These are phyloP conservation scores for Phytophthora niederhauseri DNA, from an alignment of 352 stramenopile genomes.

Conservation along the genomic window DNA sequence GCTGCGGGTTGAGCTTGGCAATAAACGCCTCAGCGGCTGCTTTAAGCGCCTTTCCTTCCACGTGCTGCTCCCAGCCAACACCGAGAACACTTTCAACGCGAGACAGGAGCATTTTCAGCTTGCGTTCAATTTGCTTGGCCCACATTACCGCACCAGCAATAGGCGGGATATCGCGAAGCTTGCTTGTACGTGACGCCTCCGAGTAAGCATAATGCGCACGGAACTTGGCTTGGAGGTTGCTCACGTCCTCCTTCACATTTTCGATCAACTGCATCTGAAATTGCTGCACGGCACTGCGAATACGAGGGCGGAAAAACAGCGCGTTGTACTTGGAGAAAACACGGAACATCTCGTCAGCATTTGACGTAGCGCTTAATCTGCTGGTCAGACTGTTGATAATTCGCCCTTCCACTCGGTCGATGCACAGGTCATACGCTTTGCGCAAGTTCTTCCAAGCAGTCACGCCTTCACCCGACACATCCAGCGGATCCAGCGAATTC, in stretches of 20 bases:
- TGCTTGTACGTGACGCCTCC: slow-evolving; percentile 93
- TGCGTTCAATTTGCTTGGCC: slow-evolving; percentile 99
- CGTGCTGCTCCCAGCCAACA: slow-evolving; percentile 96
- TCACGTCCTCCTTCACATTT: slow-evolving; percentile 97
- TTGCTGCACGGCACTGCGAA: slow-evolving; percentile 97
- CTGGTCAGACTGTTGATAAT: slow-evolving; percentile 92
- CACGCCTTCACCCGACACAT: slow-evolving; percentile 85
- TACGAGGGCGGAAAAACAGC: slow-evolving; percentile 96
- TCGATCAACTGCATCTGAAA: slow-evolving; percentile 99
- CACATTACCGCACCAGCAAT: slow-evolving; percentile 99
- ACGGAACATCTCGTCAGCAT: slow-evolving; percentile 96
- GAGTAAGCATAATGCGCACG: slow-evolving; percentile 97
- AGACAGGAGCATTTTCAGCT: slow-evolving; percentile 97
- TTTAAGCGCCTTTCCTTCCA: slow-evolving; percentile 97
- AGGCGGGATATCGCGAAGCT: slow-evolving; percentile 97
- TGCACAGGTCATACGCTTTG: slow-evolving; percentile 91
- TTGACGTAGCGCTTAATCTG: slow-evolving; percentile 86
- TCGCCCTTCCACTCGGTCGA: slow-evolving; percentile 93
- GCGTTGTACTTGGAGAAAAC: slow-evolving; percentile 99
- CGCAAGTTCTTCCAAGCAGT: slow-evolving; percentile 86
- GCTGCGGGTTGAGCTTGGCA: slow-evolving; percentile 84
- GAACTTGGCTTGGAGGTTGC: slow-evolving; percentile 96
- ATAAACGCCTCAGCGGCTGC: slow-evolving; percentile 88
- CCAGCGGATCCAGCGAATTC: slow-evolving; percentile 77
- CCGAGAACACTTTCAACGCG: slow-evolving; percentile 98